A percentile compares a stretch with the other conserved stretches of the same genome.
These are phyloP conservation scores for Ustilago vetiveriae DNA, from an alignment of 1,284 basidiomycete genomes.

Conservation along the genomic window DNA sequence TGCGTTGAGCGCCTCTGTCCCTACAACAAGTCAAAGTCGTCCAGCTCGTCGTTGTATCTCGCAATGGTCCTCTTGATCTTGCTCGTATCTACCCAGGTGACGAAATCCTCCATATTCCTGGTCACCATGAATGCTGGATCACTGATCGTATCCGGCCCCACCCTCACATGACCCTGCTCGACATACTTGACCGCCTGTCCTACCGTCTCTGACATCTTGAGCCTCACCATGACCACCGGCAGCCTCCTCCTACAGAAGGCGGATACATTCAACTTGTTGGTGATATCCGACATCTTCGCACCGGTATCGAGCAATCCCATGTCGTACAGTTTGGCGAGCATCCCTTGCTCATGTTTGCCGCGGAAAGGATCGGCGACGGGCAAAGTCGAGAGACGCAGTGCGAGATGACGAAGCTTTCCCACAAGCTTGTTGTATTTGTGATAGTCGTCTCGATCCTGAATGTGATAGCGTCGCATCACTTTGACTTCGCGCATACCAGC, in stretches of 20 bases:
- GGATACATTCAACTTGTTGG: conserved; percentile 86
- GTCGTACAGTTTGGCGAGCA: conserved; percentile 95
- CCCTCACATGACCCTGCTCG: conserved; percentile 96
- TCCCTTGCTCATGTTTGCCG: conserved; percentile 81
- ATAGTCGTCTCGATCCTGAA: conserved; percentile 80
- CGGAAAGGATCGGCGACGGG: conserved; percentile 91
- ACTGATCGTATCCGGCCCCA: conserved; percentile 93
- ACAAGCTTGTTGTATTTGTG: conserved; percentile 98
- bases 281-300: conserved; percentile 70
- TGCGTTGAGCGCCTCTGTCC: too few relatives aligned
- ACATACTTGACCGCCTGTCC: conserved; percentile 97
- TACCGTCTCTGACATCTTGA: conserved; percentile 95
- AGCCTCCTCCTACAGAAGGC: conserved; percentile 91
- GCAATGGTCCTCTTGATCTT: conserved; percentile 96
- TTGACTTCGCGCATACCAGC: conserved; percentile 88
- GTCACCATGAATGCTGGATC: conserved; percentile 98
- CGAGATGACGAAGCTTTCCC: conserved; percentile 83
- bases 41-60: conserved; percentile 88
- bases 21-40: conserved; percentile 65
- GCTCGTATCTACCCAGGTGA: conserved; percentile 98
- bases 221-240: conserved; percentile 89
- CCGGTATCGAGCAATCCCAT: conserved; percentile 83
- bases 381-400: conserved; percentile 86
- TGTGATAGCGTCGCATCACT: conserved; percentile 93
- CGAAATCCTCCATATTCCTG: conserved; percentile 95